Base-by-base conservation (phyloP, 176 grass and related monocot genomes). In the Lolium rigidum region DNA sequence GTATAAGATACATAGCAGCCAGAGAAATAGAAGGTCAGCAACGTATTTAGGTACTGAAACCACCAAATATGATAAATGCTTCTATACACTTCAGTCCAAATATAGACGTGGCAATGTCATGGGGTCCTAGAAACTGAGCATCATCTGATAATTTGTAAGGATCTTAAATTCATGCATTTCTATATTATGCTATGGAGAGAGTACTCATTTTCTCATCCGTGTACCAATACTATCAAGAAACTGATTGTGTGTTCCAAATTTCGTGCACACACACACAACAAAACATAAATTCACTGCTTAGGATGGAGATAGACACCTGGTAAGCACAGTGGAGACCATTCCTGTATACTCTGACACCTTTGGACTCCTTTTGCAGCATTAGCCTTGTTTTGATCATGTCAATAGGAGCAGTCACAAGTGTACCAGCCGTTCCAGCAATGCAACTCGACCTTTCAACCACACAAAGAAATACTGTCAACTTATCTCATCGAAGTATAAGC, bases 371-470 rank as follows among this genome's bases (percentile, higher is more conserved):
- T 52, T 98, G 97, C 83, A 98, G 86, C 94, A 98, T 98, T 91
- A 98, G 41, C 38, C 97, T 94, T 83, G 94, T 95, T 90, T 95
- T 98, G 88, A 95, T 90, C 92, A 94, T 95, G 84, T 95, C 97
- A 56, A 95, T 81, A 65, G 97, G 97, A 52, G 93, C 86, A 68
- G 94, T 95, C 79, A 85, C 78, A 77, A 95, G 86, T 70, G 94
- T 95, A 84, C 97, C 88, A 67, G 90, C 70, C 61, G 92, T 94
- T 88, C 97, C 97, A 84, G 97, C 92, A 82, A 94, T 91, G 86
- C 90, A 95, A 81, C 97, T 98, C 61, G 94, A 95, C 87, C 97
- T 95, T 92, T 88, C 48, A 90, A 68, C 78, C 54, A 50, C 68
- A 87, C 52, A 91, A 21, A 80, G 47, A 76, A 73, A 85, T 78